Evolutionary conservation across 257 asterid genomes (phyloP).

Genomic region (Vinca minor): DNA sequence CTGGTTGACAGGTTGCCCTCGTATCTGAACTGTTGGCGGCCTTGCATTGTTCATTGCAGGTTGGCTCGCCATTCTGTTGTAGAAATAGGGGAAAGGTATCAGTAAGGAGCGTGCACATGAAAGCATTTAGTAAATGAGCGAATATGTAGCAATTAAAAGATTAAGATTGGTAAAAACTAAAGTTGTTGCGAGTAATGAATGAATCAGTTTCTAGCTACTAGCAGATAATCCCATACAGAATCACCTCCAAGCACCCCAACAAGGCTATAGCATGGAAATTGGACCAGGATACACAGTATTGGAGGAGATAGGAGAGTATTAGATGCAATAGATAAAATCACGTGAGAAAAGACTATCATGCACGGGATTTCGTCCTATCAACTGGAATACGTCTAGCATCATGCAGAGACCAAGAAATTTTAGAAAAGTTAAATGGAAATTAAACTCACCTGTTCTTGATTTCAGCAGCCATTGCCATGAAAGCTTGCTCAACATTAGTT

Average conservation of each 20-base stretch:
- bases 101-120: neutral
- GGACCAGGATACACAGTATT: neutral
- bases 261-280: neutral
- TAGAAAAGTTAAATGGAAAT: neutral
- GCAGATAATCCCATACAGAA: neutral
- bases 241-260: neutral
- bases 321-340: neutral
- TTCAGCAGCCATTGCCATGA: conserved; percentile 80
- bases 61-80: conserved; percentile 67
- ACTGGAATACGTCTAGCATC: neutral
- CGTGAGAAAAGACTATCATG: neutral
- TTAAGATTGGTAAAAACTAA: neutral
- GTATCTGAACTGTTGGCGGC: conserved; percentile 67
- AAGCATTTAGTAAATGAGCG: neutral
- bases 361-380: neutral
- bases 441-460: no score
- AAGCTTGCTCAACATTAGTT: conserved; percentile 68
- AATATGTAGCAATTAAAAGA: neutral
- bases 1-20: conserved; percentile 71
- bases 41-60: conserved; percentile 47
- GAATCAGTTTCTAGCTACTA: neutral
- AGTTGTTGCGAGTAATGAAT: neutral
- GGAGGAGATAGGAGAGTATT: neutral
- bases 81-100: neutral
- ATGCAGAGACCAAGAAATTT: neutral